Conservation (phyloP, 805 yeast species). For the Lipomyces sp. region DNA sequence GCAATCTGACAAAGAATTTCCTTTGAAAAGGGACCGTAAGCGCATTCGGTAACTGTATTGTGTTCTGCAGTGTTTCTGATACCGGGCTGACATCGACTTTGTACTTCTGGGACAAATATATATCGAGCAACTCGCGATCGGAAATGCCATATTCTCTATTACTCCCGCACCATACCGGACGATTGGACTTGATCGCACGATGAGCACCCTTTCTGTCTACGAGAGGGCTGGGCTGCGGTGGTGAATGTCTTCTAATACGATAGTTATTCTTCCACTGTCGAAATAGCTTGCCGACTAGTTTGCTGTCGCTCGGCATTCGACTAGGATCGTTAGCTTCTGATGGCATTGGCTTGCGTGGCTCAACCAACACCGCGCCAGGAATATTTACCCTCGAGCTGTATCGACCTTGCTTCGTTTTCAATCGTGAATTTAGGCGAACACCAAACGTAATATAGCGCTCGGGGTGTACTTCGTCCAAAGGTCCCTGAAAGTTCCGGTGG, state of each 20-base stretch:
- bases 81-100: constrained; percentile 19
- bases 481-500: too few species aligned
- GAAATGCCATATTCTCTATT: constrained; percentile 32
- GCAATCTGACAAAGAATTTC: constrained; percentile 16
- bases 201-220: neutral
- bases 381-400: neutral
- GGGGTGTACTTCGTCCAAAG: too few species aligned
- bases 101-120: constrained; percentile 21
- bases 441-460: too few species aligned
- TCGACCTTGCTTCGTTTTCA: neutral
- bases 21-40: constrained; percentile 24
- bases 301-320: neutral
- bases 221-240: neutral
- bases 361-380: neutral
- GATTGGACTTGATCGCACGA: neutral
- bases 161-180: constrained; percentile 22
- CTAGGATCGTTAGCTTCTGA: neutral
- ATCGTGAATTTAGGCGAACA: too few species aligned
- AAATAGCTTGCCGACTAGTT: constrained; percentile 1
- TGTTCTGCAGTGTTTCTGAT: constrained; percentile 4
- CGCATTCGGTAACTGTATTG: constrained; percentile 19
- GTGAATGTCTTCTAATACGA: neutral
- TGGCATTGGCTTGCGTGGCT: neutral
- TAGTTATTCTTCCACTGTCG: constrained; percentile 1
- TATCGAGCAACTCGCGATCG: constrained; percentile 31